Base-by-base conservation (phyloP, 1,139 yeast genomes). In the Nakaseomyces sp. region DNA sequence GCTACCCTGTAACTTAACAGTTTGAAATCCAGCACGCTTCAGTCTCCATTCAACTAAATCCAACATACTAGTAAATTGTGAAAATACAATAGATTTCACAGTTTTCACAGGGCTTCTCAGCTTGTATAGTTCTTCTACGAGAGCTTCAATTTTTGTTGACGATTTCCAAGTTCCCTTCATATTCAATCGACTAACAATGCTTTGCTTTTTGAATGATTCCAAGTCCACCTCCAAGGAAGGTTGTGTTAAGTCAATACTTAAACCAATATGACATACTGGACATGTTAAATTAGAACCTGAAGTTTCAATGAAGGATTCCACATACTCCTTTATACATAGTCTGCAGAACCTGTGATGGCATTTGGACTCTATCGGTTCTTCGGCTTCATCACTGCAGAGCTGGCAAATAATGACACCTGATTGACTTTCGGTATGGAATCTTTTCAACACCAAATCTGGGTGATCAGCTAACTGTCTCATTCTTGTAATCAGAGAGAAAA, bases 381-480 rank as follows among this genome's bases (percentile, higher is more conserved):
- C 97, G 0, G 98, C 96, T 63, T 88, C 96, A 59, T 93, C 98
- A 54, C 89, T 97, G 66, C 99, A 93, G 22, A 91, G 64, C 53
- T 86, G 93, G 61, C 98, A 91, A 40, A 93, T 82, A 22, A 88
- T 74, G 1, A 82, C 81, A 12, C 87, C 88, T 4, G 60, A 62
- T 8, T 54, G 59, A 10, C 42, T 41, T 0, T 54, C 54, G 35
- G 69, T 63, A 12, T 76, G 76, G 12, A 74, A 72, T 45, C 88
- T 72, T 54, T 89, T 80, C 59, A 91, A 69, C 0, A 91, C 96
- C 51, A 93, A 70, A 66, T 93, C 99, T 0, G 98, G 98, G 63
- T 91, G 99, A 63, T 93, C 98, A 0, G 98, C 97, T 56, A 91
- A 71, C 64, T 91, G 98, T 58, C 98, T 77, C 98, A 91, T 91